phyloP scores from a whole-genome alignment of 2,329 filamentous ascomycete genomes.

The Cyphellophora europaea region DNA sequence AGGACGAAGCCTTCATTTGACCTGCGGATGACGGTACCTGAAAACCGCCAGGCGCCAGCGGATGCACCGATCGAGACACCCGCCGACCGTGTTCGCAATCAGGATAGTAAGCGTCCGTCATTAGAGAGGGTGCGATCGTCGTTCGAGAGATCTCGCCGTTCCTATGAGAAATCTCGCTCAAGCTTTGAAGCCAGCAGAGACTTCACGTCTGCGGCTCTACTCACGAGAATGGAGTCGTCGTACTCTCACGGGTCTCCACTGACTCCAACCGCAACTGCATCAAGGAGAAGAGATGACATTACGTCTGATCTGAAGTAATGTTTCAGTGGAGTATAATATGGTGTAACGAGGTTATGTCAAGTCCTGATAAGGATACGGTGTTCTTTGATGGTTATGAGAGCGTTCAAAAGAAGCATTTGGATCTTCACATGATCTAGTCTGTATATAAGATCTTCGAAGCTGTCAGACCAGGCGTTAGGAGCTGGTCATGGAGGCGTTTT shows the following conservation, averaged over 20 bases:
- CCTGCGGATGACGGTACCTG: slow-evolving; percentile 1
- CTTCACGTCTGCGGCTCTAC: slow-evolving; percentile 79
- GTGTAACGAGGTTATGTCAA: no score
- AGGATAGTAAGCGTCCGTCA: slow-evolving; percentile 39
- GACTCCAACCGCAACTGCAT: slow-evolving; percentile 2
- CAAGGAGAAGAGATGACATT: background rate
- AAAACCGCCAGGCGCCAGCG: background rate
- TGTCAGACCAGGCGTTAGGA: no score
- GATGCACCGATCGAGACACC: background rate
- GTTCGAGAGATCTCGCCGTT: slow-evolving; percentile 77
- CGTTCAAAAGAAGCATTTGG: no score
- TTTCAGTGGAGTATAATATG: no score
- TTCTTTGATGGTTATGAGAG: no score
- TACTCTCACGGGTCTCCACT: slow-evolving; percentile 35
- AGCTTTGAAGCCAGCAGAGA: slow-evolving; percentile 84
- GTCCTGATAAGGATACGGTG: no score
- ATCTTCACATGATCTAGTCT: no score
- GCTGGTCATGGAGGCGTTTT: no score
- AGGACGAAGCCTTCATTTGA: slow-evolving; percentile 47
- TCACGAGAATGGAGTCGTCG: slow-evolving; percentile 73
- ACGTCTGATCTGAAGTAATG: background rate
- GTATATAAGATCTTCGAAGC: no score
- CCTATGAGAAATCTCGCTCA: slow-evolving; percentile 74
- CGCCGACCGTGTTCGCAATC: slow-evolving; percentile 31
- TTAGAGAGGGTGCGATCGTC: slow-evolving; percentile 66